Percentiles rank a stretch among this genome's conserved stretches.
phyloP scores from a whole-genome alignment of 2,329 filamentous ascomycete genomes.

The Pseudogymnoascus sp. region DNA sequence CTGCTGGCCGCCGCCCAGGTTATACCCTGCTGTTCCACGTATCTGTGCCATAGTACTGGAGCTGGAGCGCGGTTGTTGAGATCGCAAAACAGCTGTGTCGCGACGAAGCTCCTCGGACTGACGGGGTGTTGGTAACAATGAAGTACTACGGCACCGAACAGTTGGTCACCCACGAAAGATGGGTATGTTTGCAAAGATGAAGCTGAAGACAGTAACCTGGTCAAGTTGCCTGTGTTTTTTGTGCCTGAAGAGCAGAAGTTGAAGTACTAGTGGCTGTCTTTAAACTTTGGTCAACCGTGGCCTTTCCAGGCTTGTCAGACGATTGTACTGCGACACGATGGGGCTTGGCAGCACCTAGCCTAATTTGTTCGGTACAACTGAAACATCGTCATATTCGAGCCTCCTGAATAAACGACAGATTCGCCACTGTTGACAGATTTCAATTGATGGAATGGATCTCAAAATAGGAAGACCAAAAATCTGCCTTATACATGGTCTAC shows the following conservation, averaged over 20 bases:
- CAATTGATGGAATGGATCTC: background rate
- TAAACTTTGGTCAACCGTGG: slow-evolving; percentile 10
- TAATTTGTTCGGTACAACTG: slow-evolving; percentile 6
- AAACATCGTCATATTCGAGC: slow-evolving; percentile 1
- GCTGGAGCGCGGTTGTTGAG: slow-evolving; percentile 1
- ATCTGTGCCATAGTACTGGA: slow-evolving; percentile 46
- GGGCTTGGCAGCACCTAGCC: slow-evolving; percentile 4
- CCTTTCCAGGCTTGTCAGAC: slow-evolving; percentile 8
- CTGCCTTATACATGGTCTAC: background rate
- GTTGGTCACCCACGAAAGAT: background rate
- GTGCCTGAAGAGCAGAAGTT: slow-evolving; percentile 4
- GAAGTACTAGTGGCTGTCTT: slow-evolving; percentile 6
- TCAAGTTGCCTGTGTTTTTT: background rate
- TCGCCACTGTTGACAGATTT: background rate
- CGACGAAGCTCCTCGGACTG: background rate
- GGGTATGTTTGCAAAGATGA: background rate
- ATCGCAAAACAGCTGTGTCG: background rate
- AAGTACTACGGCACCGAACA: background rate
- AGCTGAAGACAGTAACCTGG: slow-evolving; percentile 4
- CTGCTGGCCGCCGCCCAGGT: slow-evolving; percentile 24
- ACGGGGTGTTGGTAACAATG: background rate
- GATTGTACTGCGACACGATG: background rate
- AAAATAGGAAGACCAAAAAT: background rate
- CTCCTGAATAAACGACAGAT: slow-evolving; percentile 2
- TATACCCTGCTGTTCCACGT: slow-evolving; percentile 44